Evolutionary conservation across 371 early-diverging fungal genomes (phyloP), one percentile per base, ranked within the genome.

Genomic region (Apophysomyces sp.): DNA sequence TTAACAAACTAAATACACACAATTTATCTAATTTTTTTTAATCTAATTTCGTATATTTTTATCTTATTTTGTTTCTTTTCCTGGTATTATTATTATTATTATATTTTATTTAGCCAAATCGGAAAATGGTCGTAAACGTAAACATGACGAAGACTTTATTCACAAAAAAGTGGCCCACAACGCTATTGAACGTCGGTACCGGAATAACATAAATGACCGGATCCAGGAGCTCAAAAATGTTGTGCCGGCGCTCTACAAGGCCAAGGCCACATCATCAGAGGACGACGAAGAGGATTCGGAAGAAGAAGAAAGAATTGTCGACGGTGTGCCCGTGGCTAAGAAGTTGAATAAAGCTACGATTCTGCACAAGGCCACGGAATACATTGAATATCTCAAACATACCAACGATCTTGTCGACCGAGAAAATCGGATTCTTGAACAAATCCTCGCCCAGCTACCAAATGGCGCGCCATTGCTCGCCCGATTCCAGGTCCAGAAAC

Each of bases 201-300:
- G 96, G 62, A 94, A 92, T 75, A 95, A 94, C 70, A 91, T 95
- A 63, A 94, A 95, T 76, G 90, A 93, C 65, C 86, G 94, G 53
- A 94, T 95, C 52, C 74, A 82, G 37, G 93, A 94, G 32, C 80
- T 95, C 12, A 87, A 88, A 60, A 81, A 83, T 57, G 86, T 90
- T 1, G 91, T 95, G 1, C 95, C 96, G 4, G 93, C 93, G 0
- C 79, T 95, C 24, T 72, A 72, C 73, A 61, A 82, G 76, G 77
- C 71, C 57, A 79, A 81, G 60, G 71, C 78, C 52, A 62, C 71
- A 13, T 60, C 57, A 0, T 69, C 63, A 12, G 85, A 78, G 32
- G 68, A 67, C 18, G 76, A 76, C n/a, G 82, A 76, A 1, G 82
- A 84, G 16, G 80, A 77, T n/a, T 75, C 77, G 9, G 73, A 67